Base-by-base conservation (phyloP, 1,284 basidiomycete species). In the Mrakiaceae sp. region DNA sequence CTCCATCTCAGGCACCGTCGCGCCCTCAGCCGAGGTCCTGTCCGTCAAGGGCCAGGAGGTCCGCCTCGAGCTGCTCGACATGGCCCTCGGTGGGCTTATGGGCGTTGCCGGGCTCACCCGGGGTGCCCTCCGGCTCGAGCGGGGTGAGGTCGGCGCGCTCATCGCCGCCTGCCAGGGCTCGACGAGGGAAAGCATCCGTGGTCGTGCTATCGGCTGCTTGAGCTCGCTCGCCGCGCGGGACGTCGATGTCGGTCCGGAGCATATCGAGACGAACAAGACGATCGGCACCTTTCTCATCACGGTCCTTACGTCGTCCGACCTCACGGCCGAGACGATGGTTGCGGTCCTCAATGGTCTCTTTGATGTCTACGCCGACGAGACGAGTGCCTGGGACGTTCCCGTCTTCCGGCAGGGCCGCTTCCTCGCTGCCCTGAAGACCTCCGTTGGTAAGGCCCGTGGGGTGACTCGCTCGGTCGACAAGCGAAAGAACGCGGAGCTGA, bases 331-430 rank as follows among this genome's bases (percentile, higher is more conserved):
- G 72, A 80, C 86, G 0, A 79, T 88, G 64, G 80, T 97, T 16
- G 90, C 95, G 70, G 83, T 85, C 0, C 78, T 86, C 46, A 93
- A 95, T 49, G 89, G 88, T 42, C 75, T 98, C 58, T 90, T 98
- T 69, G 95, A 98, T 74, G 87, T 95, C 60, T 98, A 90, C 75
- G 90, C 93, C 2, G 95, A 98, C 77, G 96, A 98, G 75, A 81
- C 78, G 8, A 76, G 84, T 59, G 81, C 85, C 0, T 96, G 89
- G 74, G 94, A 98, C 75, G 70, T 82, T 65, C 87, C 86, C 69
- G 79, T 78, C 10, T 98, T 97, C 78, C 80, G 84, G 14, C 73
- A 83, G 56, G 81, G 69, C 74, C 82, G 72, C 64, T 87, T 75
- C 79, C 74, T 87, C 5, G 75, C 78, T 6, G 75, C 73, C 52